Conservation (phyloP, 257 asterid species). For the Dorcoceras hygrometricum region DNA sequence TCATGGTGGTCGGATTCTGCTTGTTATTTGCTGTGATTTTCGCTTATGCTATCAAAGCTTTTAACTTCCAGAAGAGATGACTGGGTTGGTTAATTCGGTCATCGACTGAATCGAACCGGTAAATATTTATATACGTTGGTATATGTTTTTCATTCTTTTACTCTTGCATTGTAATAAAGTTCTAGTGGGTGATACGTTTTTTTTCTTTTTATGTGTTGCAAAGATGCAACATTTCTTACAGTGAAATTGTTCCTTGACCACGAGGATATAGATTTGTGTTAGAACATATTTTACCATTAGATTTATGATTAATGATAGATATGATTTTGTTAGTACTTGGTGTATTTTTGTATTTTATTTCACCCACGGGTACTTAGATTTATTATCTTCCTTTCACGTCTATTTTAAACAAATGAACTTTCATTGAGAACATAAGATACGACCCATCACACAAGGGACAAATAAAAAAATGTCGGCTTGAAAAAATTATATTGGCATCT, state of each 20-base stretch:
- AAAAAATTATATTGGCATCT: too few relatives aligned
- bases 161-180: not conserved
- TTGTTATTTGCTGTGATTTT: constrained; percentile 69
- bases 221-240: not conserved
- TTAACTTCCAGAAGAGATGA: constrained; percentile 84
- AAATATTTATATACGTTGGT: constrained; percentile 6
- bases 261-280: not conserved
- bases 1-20: constrained; percentile 77
- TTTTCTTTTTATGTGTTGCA: not conserved
- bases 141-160: constrained; percentile 8
- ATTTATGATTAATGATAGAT: not conserved
- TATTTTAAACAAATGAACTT: too few relatives aligned
- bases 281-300: too few relatives aligned
- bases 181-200: too few relatives aligned
- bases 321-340: not conserved
- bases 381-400: too few relatives aligned
- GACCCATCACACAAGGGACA: too few relatives aligned
- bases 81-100: not conserved
- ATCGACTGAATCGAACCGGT: not conserved
- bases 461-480: too few relatives aligned
- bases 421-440: too few relatives aligned
- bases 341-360: not conserved
- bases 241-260: not conserved
- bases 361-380: too few relatives aligned
- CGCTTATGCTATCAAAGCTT: constrained; percentile 74